Percentiles rank a stretch among this genome's conserved stretches.
Evolutionary conservation across 148 eudicot species (phyloP).

Genomic region (Pharnaceum exiguum): DNA sequence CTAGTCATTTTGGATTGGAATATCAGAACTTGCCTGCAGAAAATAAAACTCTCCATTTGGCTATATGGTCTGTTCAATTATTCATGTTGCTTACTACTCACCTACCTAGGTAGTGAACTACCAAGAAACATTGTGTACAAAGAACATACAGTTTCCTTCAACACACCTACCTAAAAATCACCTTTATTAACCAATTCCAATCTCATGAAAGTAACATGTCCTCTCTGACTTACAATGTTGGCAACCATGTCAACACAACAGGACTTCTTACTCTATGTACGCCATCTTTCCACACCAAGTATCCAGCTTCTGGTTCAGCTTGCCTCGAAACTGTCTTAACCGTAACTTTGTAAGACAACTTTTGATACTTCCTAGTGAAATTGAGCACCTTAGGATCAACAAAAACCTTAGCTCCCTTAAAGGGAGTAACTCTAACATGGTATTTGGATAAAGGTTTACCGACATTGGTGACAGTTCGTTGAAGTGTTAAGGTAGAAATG

Average conservation of each 20-base stretch:
- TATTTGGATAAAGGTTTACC: constrained; percentile 58
- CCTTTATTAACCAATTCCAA: not conserved
- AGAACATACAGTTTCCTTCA: not conserved
- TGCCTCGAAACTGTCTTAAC: constrained; percentile 39
- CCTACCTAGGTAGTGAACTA: too few relatives aligned
- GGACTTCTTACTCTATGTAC: constrained; percentile 78
- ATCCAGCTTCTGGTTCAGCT: constrained; percentile 55
- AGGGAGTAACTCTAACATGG: constrained; percentile 50
- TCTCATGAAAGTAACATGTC: not conserved
- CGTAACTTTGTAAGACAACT: constrained; percentile 57
- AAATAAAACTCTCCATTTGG: too few relatives aligned
- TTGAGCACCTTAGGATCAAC: constrained; percentile 56
- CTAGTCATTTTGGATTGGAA: too few relatives aligned
- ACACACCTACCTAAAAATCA: not conserved
- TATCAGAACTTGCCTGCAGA: too few relatives aligned
- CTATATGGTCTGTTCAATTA: too few relatives aligned
- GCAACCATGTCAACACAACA: constrained; percentile 62
- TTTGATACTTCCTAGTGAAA: constrained; percentile 46
- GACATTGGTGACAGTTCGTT: constrained; percentile 77
- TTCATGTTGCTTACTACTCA: too few relatives aligned
- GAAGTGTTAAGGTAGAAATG: constrained; percentile 38
- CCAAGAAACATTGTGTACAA: not conserved
- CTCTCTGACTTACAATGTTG: constrained; percentile 17
- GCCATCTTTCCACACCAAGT: constrained; percentile 75
- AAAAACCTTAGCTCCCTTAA: constrained; percentile 49